Conservation (phyloP, 495 filamentous ascomycete genomes). For the Immersiella caudata region DNA sequence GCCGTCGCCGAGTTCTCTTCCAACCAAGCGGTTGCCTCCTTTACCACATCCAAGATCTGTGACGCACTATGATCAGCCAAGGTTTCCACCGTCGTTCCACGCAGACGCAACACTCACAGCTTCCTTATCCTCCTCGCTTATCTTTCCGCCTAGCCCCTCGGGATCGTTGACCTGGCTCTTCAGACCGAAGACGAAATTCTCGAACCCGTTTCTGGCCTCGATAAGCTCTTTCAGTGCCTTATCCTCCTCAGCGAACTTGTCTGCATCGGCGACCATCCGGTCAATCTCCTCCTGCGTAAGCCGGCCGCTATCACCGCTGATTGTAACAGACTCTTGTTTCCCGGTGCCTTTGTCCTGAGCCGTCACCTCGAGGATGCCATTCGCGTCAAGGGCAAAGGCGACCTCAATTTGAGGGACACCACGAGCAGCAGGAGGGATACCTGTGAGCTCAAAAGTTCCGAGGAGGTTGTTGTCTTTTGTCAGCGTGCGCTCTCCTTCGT, state of each 20-base stretch:
- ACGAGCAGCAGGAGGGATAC: constrained; percentile 86
- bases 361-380: constrained; percentile 90
- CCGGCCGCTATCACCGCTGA: constrained; percentile 90
- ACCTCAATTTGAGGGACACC: constrained; percentile 95
- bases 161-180: constrained; percentile 95
- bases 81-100: too few relatives aligned
- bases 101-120: constrained; percentile 64
- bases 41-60: constrained; percentile 83
- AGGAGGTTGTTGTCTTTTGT: constrained; percentile 92
- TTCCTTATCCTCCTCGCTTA: constrained; percentile 94
- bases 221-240: constrained; percentile 86
- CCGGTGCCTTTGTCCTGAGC: constrained; percentile 91
- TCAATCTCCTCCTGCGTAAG: constrained; percentile 88
- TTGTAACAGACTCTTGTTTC: constrained; percentile 86
- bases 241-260: constrained; percentile 94
- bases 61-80: constrained; percentile 29
- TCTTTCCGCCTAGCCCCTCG: constrained; percentile 88
- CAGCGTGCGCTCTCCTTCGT: constrained; percentile 88
- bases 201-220: constrained; percentile 92
- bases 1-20: constrained; percentile 85
- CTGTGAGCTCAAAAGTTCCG: constrained; percentile 91
- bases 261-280: constrained; percentile 90
- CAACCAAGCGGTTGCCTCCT: constrained; percentile 89
- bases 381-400: constrained; percentile 90
- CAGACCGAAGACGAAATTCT: constrained; percentile 94